Base-by-base conservation (phyloP, 306 rosid genomes). In the Calophaca sinica region DNA sequence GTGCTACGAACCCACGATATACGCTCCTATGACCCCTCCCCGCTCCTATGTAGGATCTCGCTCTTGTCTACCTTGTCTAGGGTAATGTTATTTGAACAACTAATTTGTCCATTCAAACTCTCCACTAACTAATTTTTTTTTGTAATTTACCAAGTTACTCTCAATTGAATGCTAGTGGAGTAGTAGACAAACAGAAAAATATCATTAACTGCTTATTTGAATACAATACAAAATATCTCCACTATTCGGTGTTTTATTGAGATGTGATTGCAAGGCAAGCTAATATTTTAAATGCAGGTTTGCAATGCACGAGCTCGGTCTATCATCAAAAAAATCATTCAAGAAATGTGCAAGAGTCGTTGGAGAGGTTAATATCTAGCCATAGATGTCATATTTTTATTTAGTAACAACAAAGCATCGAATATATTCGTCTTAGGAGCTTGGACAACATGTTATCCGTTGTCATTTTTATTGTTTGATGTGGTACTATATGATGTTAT, bases 311-410 rank as follows among this genome's bases (percentile, higher is more conserved):
- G 99, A 92, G 84, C 87, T 94, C 62, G 94, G 99, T 36, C 92
- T 94, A 77, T 71, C 92, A 20, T 94, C 99, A 2, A 85, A 86
- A 73, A 94, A 89, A 79, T 96, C 99, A 2, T 94, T 90, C 87
- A 90, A 85, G 96, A 94, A 94, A 88, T 90, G 99, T 74, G 99
- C 99, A 14, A 90, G 99, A 87, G 99, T 94, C 71, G 99, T 94
- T 82, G 99, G 99, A 87, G 99, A 94, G 99, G 98, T 89, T 78
- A 73, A 71, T 72, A 36, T 72, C 69, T 72, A 41, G 65, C 70
- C 26, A 13, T 28, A 26, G 14, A 20, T 77, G 66, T 79, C 63
- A 44, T 42, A 44, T 26, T 78, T 73, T 58, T 36, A 71, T 42
- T 70, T 44, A 62, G 32, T 42, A 15, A 14, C 46, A 73, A 68